Base-by-base conservation (phyloP, 345 rosid species). In the Salix exigua region DNA sequence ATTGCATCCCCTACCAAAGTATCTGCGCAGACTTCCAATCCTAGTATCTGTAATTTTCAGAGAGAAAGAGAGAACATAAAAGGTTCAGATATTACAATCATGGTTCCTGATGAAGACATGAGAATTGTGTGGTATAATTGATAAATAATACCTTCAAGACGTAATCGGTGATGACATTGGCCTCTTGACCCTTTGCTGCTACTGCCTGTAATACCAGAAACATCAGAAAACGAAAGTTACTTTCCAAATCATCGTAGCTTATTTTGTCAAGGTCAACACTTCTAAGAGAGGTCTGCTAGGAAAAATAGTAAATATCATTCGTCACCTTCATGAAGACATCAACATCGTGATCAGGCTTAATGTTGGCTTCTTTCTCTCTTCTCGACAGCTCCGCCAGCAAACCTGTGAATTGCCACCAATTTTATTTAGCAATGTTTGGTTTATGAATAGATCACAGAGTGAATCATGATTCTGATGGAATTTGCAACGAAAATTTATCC, bases 301-400 rank as follows among this genome's bases (percentile, higher is more conserved):
- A 0, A 13, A 38, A 33, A 40, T 19, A 38, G 0, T 25, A 71
- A 4, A 4, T 23, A 25, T 46, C 17, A 66, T 63, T 51, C 50
- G 74, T 77, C 62, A 94, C 99, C 81, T 91, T 93, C 97, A 90
- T 88, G 89, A 82, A 93, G 64, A 93, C 81, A 82, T 91, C 97
- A 74, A 93, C 60, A 79, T 93, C 95, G 37, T 85, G 88, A 86
- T 93, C 97, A 23, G 98, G 98, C 83, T 85, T 89, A 42, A 93
- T 91, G 67, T 88, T 87, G 58, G 93, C 93, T 30, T 83, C 91
- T 55, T 87, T 93, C 75, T 93, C 98, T 85, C 98, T 91, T 83
- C 97, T 86, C 14, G 85, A 80, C 73, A 93, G 85, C 84, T 93
- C 98, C 1, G 83, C 81, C 70, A 93, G 77, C 89, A 90, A 74